These are phyloP conservation scores for Nissolia schottii DNA, from an alignment of 306 rosid genomes.

Conservation along the genomic window DNA sequence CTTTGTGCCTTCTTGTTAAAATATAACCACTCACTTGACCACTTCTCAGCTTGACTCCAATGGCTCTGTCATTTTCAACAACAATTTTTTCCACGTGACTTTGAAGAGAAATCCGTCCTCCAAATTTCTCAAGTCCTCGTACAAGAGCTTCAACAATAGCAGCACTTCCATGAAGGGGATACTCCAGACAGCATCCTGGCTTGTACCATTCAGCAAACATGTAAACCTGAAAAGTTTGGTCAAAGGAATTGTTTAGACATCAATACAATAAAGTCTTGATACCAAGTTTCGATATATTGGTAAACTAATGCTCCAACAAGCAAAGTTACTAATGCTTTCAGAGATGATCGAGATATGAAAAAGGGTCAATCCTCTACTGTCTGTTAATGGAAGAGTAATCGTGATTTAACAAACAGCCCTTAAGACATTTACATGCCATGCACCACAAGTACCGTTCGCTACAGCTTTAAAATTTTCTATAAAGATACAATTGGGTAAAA, in stretches of 20 bases:
- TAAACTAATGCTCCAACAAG: constrained; percentile 1
- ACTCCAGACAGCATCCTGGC: constrained; percentile 88
- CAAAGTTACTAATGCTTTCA: neutral
- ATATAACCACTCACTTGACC: constrained; percentile 59
- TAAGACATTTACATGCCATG: neutral
- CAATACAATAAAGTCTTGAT: neutral
- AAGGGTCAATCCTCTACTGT: neutral
- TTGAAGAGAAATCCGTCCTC: constrained; percentile 71
- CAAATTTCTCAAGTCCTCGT: constrained; percentile 73
- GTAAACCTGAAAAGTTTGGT: constrained; percentile 52
- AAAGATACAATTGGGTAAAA: neutral
- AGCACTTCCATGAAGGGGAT: constrained; percentile 79
- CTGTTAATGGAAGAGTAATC: neutral
- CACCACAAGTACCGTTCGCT: neutral
- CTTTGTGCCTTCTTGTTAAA: neutral
- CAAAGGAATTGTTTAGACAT: neutral
- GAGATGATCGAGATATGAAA: neutral
- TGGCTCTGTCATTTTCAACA: constrained; percentile 72
- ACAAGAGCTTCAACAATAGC: constrained; percentile 83
- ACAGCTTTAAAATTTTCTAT: neutral
- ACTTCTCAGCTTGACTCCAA: constrained; percentile 72
- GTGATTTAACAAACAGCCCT: neutral
- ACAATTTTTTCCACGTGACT: constrained; percentile 74
- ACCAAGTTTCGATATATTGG: neutral
- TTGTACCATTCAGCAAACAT: constrained; percentile 99